These are phyloP conservation scores for Mollisia scopiformis DNA, from an alignment of 2,329 filamentous ascomycete species.

Conservation along the genomic window DNA sequence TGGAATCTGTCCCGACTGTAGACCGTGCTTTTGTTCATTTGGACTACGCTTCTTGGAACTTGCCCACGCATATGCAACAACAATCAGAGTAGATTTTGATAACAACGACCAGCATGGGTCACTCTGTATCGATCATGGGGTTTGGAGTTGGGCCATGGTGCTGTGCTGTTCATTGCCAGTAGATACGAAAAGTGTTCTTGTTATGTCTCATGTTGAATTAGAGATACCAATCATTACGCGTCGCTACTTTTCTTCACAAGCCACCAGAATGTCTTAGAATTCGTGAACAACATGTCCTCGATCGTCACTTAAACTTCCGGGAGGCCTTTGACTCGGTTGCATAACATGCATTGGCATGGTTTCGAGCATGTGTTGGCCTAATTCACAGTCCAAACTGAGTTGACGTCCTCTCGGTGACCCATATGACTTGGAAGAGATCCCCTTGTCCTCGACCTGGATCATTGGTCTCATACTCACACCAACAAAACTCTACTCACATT, in stretches of 20 bases:
- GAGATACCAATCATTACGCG: not conserved
- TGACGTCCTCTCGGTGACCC: too few species aligned
- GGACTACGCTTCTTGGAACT: conserved; percentile 41
- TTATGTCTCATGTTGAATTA: not conserved
- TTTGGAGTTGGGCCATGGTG: not conserved
- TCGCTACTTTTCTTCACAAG: not conserved
- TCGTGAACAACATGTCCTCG: too few species aligned
- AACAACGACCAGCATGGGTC: conserved; percentile 23
- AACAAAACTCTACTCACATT: not conserved
- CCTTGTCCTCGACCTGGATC: too few species aligned
- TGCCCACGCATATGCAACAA: conserved; percentile 40
- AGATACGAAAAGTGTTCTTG: not conserved
- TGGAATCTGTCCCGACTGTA: conserved; percentile 49
- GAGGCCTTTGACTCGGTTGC: too few species aligned
- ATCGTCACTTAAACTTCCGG: too few species aligned
- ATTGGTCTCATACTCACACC: too few species aligned
- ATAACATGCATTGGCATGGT: too few species aligned
- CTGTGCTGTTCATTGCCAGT: not conserved
- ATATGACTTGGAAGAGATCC: too few species aligned
- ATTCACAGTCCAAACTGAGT: too few species aligned
- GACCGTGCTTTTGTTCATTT: conserved; percentile 45
- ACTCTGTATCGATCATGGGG: not conserved
- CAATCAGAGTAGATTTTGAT: conserved; percentile 29
- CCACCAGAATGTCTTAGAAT: too few species aligned
- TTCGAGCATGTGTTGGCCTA: too few species aligned